Evolutionary conservation across 805 yeast species (phyloP), one percentile per base, ranked within the genome.

Genomic region (Metschnikowia orientalis): DNA sequence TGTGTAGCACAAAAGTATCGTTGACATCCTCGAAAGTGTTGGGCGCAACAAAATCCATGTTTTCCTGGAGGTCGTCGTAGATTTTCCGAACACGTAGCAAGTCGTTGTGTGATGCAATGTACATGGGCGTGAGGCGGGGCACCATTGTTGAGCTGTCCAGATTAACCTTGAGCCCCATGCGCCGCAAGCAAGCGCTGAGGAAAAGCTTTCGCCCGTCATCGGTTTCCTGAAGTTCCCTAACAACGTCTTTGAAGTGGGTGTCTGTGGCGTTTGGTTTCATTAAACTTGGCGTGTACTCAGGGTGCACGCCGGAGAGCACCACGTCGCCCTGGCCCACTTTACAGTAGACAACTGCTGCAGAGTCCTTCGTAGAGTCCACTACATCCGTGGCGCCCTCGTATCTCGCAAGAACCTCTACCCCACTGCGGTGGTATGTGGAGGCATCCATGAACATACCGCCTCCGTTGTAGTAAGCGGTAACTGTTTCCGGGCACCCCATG

Each of bases 391-490:
- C 57, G 1, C 75, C 85, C 0, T 51, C 51, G 51, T 84, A 92
- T 4, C 69, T 56, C 0, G 96, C 95, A 28, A 92, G 56, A 0
- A 90, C 73, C 42, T 84, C 81, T 2, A 83, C 87, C 8, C 31
- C 29, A n/a, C n/a, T n/a, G 28, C 74, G 70, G 4, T 63, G 57
- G 46, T 63, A 73, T 30, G 66, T 63, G 2, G 75, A 73, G 1
- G 95, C 89, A 53, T 85, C 81, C 8, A 81, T 79, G 60, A 92
- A 90, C 8, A 82, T 70, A 2, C 85, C 81, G 18, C 98, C 99
- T 5, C 99, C 99, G 47, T 92, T 89, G 55, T 77, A 83, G 54
- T 87, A 90, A 30, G 60, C 53, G 40, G 53, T 43, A 2, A 61
- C 54, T 19, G 46, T 27, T 5, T 48, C 38, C 23, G 59, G 49